Evolutionary conservation across 176 grass and related monocot species (phyloP), one percentile per base, ranked within the genome.

Genomic region (Oryza brachyantha): DNA sequence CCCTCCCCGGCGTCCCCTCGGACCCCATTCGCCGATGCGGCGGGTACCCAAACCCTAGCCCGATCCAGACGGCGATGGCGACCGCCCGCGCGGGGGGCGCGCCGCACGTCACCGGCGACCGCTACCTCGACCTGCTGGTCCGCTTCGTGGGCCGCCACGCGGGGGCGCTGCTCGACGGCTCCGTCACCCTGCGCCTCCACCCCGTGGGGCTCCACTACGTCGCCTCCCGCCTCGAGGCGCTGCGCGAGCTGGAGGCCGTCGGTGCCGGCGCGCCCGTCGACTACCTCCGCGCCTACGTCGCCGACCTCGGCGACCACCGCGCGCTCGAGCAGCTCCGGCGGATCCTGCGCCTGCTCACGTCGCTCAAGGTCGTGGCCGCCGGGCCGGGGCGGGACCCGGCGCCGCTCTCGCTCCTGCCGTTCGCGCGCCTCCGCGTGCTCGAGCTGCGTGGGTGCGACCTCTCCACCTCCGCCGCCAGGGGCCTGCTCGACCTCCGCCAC

Each of bases 271-370:
- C 95, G 60, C 95, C 92, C 3, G 95, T 98, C 74, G 92, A 99
- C 81, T 99, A 99, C 85, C 96, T 99, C 70, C 90, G 92, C 73
- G 90, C 90, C 71, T 99, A 99, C 72, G 96, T 96, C 41, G 88
- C 92, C 60, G 96, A 96, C 80, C 85, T 95, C 65, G 96, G 92
- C 10, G 96, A 99, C 84, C 90, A 99, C 96, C 92, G 90, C 39
- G 92, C 90, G 81, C 87, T 99, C 77, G 86, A 99, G 84, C 92
- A 89, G 88, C 88, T 99, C 27, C 90, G 88, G 3, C 81, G 92
- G 78, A 99, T 99, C 83, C 78, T 99, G 13, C 86, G 86, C 22
- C 86, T 99, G 68, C 82, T 99, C 48, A 91, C 90, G 46, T 87
- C 90, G 31, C 86, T 99, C 26, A 99, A 99, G 86, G 90, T 99